Percentiles rank a stretch among this genome's conserved stretches.
Conservation (phyloP, 1,139 yeast species). For the Arxiozyma telluris region DNA sequence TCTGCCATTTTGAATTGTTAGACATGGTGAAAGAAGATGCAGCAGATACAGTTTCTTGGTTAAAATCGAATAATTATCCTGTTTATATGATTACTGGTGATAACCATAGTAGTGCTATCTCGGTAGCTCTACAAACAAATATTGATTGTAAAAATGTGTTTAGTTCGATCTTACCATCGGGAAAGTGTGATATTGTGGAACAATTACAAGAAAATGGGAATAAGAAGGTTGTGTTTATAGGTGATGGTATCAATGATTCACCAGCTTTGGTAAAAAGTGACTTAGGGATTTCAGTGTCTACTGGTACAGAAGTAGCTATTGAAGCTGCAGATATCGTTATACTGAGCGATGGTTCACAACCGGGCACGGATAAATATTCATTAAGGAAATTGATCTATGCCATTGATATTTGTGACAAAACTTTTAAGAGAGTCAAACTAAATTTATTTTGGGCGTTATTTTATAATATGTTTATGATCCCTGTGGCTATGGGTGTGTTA, state of each 20-base stretch:
- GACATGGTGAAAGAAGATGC: constrained; percentile 72
- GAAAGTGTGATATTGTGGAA: constrained; percentile 61
- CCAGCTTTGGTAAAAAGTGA: constrained; percentile 89
- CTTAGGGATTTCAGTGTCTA: constrained; percentile 81
- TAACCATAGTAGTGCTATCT: constrained; percentile 49
- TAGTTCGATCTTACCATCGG: constrained; percentile 70
- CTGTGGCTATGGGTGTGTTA: constrained; percentile 88
- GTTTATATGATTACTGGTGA: constrained; percentile 96
- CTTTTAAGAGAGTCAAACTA: constrained; percentile 66
- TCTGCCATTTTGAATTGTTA: constrained; percentile 57
- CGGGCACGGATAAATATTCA: constrained; percentile 30
- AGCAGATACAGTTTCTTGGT: constrained; percentile 45
- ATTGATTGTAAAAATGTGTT: constrained; percentile 57
- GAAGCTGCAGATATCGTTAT: constrained; percentile 94
- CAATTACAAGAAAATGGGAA: constrained; percentile 41
- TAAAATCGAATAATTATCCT: constrained; percentile 46
- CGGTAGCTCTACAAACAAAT: constrained; percentile 60
- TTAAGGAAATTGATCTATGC: constrained; percentile 65
- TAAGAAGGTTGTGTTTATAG: constrained; percentile 56
- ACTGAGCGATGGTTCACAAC: constrained; percentile 26
- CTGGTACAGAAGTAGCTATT: constrained; percentile 93
- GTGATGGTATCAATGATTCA: constrained; percentile 96
- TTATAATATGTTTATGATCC: constrained; percentile 82
- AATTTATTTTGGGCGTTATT: constrained; percentile 81
- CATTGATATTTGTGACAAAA: constrained; percentile 57